A percentile compares a stretch with the other conserved stretches of the same genome.
These are phyloP conservation scores for Aspergillus floridensis DNA, from an alignment of 2,329 filamentous ascomycete species.

Conservation along the genomic window DNA sequence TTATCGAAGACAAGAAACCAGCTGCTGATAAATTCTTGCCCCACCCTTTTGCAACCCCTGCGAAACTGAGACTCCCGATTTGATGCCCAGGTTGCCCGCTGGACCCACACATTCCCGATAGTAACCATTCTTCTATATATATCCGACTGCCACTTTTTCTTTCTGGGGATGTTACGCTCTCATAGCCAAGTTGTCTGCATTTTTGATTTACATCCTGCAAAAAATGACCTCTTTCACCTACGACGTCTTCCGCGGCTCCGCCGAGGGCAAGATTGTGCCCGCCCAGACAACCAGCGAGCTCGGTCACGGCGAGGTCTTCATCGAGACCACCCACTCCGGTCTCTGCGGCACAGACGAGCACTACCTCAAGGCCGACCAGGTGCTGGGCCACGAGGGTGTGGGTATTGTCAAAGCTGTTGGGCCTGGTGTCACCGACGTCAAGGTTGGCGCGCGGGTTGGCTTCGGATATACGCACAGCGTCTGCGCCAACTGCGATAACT, in stretches of 20 bases:
- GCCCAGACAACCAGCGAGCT: constrained; percentile 10
- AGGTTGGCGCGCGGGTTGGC: constrained; percentile 40
- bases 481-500: constrained; percentile 33
- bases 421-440: constrained; percentile 44
- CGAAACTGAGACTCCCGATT: too few species aligned
- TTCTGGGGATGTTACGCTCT: background rate
- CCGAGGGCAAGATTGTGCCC: constrained; percentile 14
- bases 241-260: constrained; percentile 20
- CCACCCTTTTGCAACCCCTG: too few species aligned
- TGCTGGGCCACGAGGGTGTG: constrained; percentile 54
- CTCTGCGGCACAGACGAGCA: constrained; percentile 26
- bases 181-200: too few species aligned
- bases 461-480: constrained; percentile 30
- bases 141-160: background rate
- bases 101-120: too few species aligned
- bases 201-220: background rate
- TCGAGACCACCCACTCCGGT: constrained; percentile 23
- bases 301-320: constrained; percentile 16
- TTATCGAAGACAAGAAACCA: background rate
- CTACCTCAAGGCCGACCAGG: constrained; percentile 20
- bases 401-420: constrained; percentile 50
- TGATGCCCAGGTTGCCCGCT: too few species aligned
- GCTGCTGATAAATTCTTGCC: background rate
- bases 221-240: constrained; percentile 6
- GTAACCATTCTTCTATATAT: too few species aligned